phyloP scores from a whole-genome alignment of 202 grass and related monocot genomes.

The Panicum hallii region DNA sequence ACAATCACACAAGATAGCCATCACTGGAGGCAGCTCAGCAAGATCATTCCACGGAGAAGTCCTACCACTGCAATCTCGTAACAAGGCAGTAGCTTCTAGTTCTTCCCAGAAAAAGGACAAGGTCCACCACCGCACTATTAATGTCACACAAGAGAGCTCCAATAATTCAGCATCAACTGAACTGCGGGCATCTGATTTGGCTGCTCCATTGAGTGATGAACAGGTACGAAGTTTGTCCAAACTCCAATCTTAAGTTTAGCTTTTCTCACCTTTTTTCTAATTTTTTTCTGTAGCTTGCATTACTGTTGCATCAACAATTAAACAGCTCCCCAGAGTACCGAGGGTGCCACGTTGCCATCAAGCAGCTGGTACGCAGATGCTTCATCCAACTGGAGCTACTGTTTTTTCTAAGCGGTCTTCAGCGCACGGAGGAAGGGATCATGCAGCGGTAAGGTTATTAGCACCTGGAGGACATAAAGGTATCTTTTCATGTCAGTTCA shows the following conservation, averaged over 20 bases:
- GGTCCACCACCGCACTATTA: slow-evolving; percentile 54
- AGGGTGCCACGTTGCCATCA: slow-evolving; percentile 92
- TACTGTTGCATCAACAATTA: slow-evolving; percentile 96
- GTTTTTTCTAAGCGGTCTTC: slow-evolving; percentile 88
- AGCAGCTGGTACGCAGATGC: slow-evolving; percentile 62
- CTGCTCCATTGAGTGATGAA: slow-evolving; percentile 89
- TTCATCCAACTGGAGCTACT: slow-evolving; percentile 58
- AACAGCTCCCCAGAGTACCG: slow-evolving; percentile 99
- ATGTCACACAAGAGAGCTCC: slow-evolving; percentile 55
- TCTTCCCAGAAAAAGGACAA: slow-evolving; percentile 78
- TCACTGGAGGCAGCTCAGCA: slow-evolving; percentile 43
- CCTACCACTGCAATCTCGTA: slow-evolving; percentile 60
- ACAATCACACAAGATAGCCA: slow-evolving; percentile 61
- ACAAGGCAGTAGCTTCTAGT: slow-evolving; percentile 62
- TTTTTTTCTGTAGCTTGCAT: slow-evolving; percentile 75
- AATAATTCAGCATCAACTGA: slow-evolving; percentile 56
- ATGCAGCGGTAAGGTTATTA: slow-evolving; percentile 57
- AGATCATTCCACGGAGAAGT: slow-evolving; percentile 53
- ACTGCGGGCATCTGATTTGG: slow-evolving; percentile 56
- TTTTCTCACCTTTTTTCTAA: slow-evolving; percentile 37
- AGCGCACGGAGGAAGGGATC: slow-evolving; percentile 75
- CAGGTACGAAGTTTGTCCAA: slow-evolving; percentile 58
- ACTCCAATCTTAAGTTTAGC: slow-evolving; percentile 12
- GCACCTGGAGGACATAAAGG: slow-evolving; percentile 5
- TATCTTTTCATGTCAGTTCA: slow-evolving; percentile 38